Conservation (phyloP, 23 red algal genomes). For the Chondrus crispus region DNA sequence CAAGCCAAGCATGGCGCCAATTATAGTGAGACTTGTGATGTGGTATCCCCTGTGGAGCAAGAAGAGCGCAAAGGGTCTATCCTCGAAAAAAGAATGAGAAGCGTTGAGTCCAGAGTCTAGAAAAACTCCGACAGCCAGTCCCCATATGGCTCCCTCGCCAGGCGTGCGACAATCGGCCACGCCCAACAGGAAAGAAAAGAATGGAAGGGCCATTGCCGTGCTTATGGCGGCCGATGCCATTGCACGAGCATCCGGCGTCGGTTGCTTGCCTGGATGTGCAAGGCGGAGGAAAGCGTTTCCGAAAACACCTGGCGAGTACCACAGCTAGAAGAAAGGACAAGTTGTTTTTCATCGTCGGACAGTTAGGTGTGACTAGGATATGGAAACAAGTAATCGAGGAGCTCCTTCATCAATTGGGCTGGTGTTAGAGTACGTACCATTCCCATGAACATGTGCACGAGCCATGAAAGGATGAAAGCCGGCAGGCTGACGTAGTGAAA, state of each 20-base stretch:
- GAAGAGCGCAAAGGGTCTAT: conserved; percentile 49
- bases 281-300: conserved; percentile 40
- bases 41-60: conserved; percentile 52
- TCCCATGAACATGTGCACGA: conserved; percentile 44
- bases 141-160: conserved; percentile 57
- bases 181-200: conserved; percentile 45
- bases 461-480: conserved; percentile 27
- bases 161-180: conserved; percentile 34
- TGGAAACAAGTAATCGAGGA: too few relatives aligned
- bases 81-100: conserved; percentile 56
- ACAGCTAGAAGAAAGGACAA: conserved; percentile 2
- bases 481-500: conserved; percentile 44
- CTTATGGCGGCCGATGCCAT: conserved; percentile 33
- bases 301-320: conserved; percentile 43
- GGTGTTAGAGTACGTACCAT: conserved; percentile 11
- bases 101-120: conserved; percentile 45
- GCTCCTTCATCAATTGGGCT: neutral
- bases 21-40: conserved; percentile 13
- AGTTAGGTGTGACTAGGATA: too few relatives aligned
- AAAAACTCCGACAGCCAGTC: conserved; percentile 44
- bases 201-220: conserved; percentile 37
- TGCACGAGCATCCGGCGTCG: conserved; percentile 26
- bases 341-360: neutral
- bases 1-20: conserved; percentile 32
- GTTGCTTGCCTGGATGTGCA: conserved; percentile 38